Base-by-base conservation (phyloP, 2,329 filamentous ascomycete genomes). In the Fusarium nygamai region DNA sequence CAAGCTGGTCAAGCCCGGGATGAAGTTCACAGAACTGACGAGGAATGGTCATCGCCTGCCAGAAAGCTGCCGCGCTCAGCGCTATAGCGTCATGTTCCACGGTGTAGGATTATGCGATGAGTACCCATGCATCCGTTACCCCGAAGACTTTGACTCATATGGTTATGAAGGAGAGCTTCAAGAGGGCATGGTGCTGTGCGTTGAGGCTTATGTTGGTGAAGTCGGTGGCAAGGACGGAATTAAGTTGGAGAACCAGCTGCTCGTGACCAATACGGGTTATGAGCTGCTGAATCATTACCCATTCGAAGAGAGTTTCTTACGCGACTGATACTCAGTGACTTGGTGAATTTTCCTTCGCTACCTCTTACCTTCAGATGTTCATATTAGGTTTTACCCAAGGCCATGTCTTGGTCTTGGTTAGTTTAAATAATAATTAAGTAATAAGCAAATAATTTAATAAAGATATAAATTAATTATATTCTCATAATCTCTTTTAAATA, bases 401-500 rank as follows among this genome's bases (percentile, higher is more conserved):
- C 22, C 16, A 16, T 4, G 13, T 16, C 22, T 41, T 41, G 2
- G 5, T 16, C 9, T 41, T n/a, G 12, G 22, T 9, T 39, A 1
- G 19, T 22, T 41, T 9, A 3, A 9, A 14, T n/a, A 7, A 14
- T 14, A 41, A 8, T n/a, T 6, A 16, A n/a, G 39, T n/a, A 16
- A 11, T n/a, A 1, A n/a, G 3, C 9, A 6, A 41, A 16, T 9
- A 6, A 5, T 16, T n/a, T 34, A 16, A 34, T 1, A 22, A 5
- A 41, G 2, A 22, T n/a, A 14, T 8, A 7, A 41, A 1, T 3
- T n/a, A n/a, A n/a, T n/a, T 0, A 4, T 6, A 9, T 0, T 43
- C 0, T 16, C 13, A 16, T 6, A 17, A 17, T 6, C 22, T 24
- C 8, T 17, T 6, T 19, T 7, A 53, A 38, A 46, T 31, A 41